Base-by-base conservation (phyloP, 2,329 filamentous ascomycete species). In the Colletotrichum truncatum region DNA sequence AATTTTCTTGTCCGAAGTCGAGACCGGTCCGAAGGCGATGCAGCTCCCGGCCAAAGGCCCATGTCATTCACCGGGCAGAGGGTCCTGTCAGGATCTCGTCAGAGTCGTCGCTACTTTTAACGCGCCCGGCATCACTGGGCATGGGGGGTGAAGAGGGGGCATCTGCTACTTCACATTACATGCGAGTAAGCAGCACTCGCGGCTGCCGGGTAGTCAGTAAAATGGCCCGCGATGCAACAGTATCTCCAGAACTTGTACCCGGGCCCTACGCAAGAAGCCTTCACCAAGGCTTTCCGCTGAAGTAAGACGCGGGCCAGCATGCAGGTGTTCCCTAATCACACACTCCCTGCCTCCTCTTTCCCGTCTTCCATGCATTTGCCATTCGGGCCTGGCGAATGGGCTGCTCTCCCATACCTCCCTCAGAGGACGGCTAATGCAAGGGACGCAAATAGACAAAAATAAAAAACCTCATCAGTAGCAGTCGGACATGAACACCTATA, bases 341-440 rank as follows among this genome's bases (percentile, higher is more conserved):
- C 58, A 51, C n/a, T 48, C 28, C 56, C 41, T 56, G 25, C 49
- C 57, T 51, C 48, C 51, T 55, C 48, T 56, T 32, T 61, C 62
- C 62, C 57, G 59, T 46, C 28, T 45, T 55, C 51, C 48, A 11
- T 64, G 59, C 64, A 64, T 45, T 30, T 30, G 46, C 36, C 21
- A 28, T 34, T 9, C 10, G 30, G 41, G 6, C 21, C n/a, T 9
- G 51, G 36, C 63, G 58, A 64, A 66, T 66, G 28, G 58, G n/a
- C 26, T 14, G 28, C 26, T 11, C n/a, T 18, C 11, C 4, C 59
- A 56, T 32, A 41, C 58, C 63, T 51, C 63, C 63, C 64, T 36
- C 58, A 64, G 43, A 45, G 45, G 30, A 48, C 14, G 32, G 28
- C 63, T 66, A 66, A 66, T 66, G 63, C 63, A 66, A 64, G 63